These are phyloP conservation scores for Kazachstania kunashirensis DNA, from an alignment of 805 yeast species.

Conservation along the genomic window DNA sequence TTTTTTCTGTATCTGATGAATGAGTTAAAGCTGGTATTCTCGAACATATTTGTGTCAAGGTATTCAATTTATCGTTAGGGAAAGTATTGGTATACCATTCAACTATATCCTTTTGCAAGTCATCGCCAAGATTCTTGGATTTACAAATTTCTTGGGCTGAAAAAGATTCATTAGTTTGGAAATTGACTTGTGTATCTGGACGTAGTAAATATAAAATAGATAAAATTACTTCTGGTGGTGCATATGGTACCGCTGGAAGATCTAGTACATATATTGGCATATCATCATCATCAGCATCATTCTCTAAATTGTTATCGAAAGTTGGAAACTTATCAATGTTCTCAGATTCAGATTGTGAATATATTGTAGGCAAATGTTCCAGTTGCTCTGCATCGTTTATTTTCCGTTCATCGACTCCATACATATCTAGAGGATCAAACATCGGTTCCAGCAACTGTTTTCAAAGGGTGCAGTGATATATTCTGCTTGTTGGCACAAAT, in stretches of 20 bases:
- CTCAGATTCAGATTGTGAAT: no score
- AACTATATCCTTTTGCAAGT: slow-evolving; percentile 24
- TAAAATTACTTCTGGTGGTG: slow-evolving; percentile 39
- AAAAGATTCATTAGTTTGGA: slow-evolving; percentile 17
- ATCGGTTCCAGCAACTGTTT: not conserved
- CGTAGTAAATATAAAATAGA: slow-evolving; percentile 40
- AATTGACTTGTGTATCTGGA: slow-evolving; percentile 44
- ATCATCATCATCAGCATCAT: slow-evolving; percentile 15
- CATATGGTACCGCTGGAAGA: slow-evolving; percentile 40
- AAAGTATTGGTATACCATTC: slow-evolving; percentile 38
- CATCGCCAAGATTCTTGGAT: slow-evolving; percentile 28
- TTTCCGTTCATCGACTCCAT: slow-evolving; percentile 22
- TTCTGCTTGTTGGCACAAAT: no score
- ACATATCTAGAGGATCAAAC: slow-evolving; percentile 33
- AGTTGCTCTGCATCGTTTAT: no score
- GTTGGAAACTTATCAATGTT: no score
- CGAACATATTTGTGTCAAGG: slow-evolving; percentile 25
- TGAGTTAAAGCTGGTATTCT: slow-evolving; percentile 17
- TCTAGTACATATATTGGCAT: slow-evolving; percentile 45
- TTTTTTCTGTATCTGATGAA: slow-evolving; percentile 1
- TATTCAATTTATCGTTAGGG: slow-evolving; percentile 21
- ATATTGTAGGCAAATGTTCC: no score
- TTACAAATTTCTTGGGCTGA: slow-evolving; percentile 21
- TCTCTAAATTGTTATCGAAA: slow-evolving; percentile 1
- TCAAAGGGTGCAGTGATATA: no score